Percentiles rank a stretch among this genome's conserved stretches.
These are phyloP conservation scores for Metarhizium robertsii DNA, from an alignment of 2,329 filamentous ascomycete species.

Conservation along the genomic window DNA sequence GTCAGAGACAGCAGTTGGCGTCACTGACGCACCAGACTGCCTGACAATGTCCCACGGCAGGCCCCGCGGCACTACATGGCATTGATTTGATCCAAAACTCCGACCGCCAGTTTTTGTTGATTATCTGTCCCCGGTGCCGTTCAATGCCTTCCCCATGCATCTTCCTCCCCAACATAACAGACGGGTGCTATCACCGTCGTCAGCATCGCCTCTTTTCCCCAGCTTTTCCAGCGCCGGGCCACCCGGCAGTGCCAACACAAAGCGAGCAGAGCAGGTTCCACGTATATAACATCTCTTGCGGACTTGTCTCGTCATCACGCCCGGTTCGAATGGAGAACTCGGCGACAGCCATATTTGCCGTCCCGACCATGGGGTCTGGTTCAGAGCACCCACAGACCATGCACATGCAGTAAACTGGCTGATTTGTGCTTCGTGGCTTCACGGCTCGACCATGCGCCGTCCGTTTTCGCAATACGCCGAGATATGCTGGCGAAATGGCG, in stretches of 20 bases:
- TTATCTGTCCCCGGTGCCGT: neutral
- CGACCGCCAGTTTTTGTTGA: neutral
- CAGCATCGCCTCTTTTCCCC: neutral
- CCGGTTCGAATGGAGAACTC: neutral
- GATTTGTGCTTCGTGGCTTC: no score
- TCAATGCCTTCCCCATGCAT: neutral
- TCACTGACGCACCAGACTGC: neutral
- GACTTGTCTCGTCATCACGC: neutral
- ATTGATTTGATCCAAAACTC: neutral
- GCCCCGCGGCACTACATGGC: no score
- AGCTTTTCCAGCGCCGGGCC: neutral
- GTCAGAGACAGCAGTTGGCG: no score
- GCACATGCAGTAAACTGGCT: no score
- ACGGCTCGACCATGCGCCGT: no score
- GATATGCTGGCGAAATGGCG: no score
- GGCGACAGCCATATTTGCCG: neutral
- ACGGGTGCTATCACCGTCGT: neutral
- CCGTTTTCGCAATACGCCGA: no score
- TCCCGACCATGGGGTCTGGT: neutral
- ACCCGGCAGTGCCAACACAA: neutral
- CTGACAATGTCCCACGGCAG: no score
- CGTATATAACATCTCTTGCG: neutral
- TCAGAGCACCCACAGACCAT: no score
- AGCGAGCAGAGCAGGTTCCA: neutral
- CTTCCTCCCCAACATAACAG: neutral